Percentiles rank a stretch among this genome's conserved stretches.
Evolutionary conservation across 2,329 filamentous ascomycete species (phyloP).

Genomic region (Neonectria coccinea): DNA sequence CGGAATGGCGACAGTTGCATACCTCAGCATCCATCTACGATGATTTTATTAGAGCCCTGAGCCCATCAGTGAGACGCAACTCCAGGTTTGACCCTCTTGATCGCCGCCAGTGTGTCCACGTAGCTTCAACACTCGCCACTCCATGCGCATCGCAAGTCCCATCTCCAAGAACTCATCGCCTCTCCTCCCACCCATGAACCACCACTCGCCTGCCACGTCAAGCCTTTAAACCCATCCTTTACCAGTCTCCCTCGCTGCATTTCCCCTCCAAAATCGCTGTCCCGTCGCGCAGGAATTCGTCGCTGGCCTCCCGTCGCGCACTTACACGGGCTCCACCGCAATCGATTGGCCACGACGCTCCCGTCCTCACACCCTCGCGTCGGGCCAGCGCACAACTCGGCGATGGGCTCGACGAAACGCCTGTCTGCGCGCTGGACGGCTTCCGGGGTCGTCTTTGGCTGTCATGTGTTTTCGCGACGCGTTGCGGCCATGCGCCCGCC

Average conservation of each 20-base stretch:
- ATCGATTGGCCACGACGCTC: slow-evolving; percentile 27
- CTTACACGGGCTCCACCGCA: slow-evolving; percentile 12
- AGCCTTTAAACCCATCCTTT: neutral
- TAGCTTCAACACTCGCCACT: neutral
- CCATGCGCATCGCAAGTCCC: neutral
- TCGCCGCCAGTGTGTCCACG: neutral
- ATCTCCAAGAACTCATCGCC: slow-evolving; percentile 11
- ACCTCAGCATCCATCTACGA: neutral
- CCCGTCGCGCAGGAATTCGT: neutral
- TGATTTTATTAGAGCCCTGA: neutral
- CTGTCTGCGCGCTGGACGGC: slow-evolving; percentile 19
- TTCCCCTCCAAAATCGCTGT: slow-evolving; percentile 1
- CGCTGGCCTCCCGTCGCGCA: slow-evolving; percentile 10
- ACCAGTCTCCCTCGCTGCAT: neutral
- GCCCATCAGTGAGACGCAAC: neutral
- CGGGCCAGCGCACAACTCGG: slow-evolving; percentile 21
- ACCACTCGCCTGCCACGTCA: slow-evolving; percentile 20
- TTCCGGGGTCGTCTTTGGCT: slow-evolving; percentile 3
- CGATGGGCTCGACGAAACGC: slow-evolving; percentile 25
- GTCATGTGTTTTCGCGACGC: slow-evolving; percentile 44
- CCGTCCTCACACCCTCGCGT: slow-evolving; percentile 22
- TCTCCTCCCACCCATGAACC: neutral
- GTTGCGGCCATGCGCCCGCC: slow-evolving; percentile 17
- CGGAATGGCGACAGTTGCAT: neutral
- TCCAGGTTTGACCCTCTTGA: neutral